Conservation (phyloP, 2,329 filamentous ascomycete genomes). For the Penicillium sp. region DNA sequence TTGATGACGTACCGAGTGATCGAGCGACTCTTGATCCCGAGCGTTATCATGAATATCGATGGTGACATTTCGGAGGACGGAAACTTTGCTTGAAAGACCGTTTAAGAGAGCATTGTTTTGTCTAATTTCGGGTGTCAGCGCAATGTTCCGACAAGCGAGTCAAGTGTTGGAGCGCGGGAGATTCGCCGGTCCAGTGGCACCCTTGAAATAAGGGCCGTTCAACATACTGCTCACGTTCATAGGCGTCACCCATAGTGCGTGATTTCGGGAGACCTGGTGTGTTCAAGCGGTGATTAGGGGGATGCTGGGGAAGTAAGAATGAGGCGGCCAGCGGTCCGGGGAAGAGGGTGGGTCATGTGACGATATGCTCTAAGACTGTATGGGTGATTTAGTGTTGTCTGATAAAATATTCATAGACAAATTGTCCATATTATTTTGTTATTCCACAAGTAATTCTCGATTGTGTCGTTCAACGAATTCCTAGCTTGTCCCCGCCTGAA, state of each 20-base stretch:
- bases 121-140: slow-evolving; percentile 32
- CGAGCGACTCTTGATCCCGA: slow-evolving; percentile 77
- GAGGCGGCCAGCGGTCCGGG: slow-evolving; percentile 8
- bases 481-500: no score
- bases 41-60: slow-evolving; percentile 98
- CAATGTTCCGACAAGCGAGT: no score
- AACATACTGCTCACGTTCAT: slow-evolving; percentile 64
- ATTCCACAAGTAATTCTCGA: no score
- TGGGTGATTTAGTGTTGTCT: no score
- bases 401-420: no score
- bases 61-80: slow-evolving; percentile 84
- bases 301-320: slow-evolving; percentile 1
- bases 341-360: slow-evolving; percentile 10
- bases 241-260: slow-evolving; percentile 63
- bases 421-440: no score
- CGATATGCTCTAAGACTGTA: no score
- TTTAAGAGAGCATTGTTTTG: slow-evolving; percentile 95
- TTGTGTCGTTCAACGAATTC: no score
- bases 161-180: no score
- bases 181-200: background rate
- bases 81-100: slow-evolving; percentile 85
- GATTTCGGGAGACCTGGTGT: background rate
- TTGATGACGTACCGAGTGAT: slow-evolving; percentile 65
- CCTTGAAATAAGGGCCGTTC: background rate
- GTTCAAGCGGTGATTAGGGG: background rate